Conservation (phyloP, 108 stramenopile species). For the Mediolabrus comicus region DNA sequence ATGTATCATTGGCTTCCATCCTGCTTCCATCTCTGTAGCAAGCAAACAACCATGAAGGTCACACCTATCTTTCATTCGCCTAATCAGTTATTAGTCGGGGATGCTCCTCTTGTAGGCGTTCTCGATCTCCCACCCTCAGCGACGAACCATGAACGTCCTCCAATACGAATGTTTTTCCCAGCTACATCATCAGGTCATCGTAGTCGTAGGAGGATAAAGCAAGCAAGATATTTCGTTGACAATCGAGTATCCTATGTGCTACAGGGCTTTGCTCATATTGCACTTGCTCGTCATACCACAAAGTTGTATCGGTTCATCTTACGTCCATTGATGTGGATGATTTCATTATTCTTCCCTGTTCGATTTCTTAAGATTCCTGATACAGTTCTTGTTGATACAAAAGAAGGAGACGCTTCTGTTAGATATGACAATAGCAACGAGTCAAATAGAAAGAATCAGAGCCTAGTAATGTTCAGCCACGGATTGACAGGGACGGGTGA, state of each 20-base stretch:
- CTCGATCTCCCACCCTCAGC: constrained; percentile 27
- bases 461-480: constrained; percentile 58
- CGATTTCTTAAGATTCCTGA: constrained; percentile 34
- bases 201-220: background rate
- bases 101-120: constrained; percentile 34
- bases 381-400: constrained; percentile 7
- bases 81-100: constrained; percentile 18
- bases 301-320: constrained; percentile 14
- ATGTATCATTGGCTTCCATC: too few species aligned
- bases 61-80: constrained; percentile 30
- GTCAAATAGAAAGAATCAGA: constrained; percentile 5
- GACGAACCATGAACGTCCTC: constrained; percentile 18
- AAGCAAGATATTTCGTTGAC: constrained; percentile 24
- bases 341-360: constrained; percentile 22
- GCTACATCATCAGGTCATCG: background rate
- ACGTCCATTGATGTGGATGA: constrained; percentile 25
- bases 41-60: background rate
- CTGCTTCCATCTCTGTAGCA: too few species aligned
- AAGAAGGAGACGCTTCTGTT: background rate
- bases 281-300: constrained; percentile 27
- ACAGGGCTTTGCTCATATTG: constrained; percentile 31
- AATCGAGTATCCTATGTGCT: constrained; percentile 31
- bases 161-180: constrained; percentile 37
- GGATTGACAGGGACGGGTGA: constrained; percentile 64
- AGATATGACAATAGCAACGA: constrained; percentile 5